A percentile compares a stretch with the other conserved stretches of the same genome.
Evolutionary conservation across 179 eudicot species (phyloP).

Genomic region (Beta corolliflora): DNA sequence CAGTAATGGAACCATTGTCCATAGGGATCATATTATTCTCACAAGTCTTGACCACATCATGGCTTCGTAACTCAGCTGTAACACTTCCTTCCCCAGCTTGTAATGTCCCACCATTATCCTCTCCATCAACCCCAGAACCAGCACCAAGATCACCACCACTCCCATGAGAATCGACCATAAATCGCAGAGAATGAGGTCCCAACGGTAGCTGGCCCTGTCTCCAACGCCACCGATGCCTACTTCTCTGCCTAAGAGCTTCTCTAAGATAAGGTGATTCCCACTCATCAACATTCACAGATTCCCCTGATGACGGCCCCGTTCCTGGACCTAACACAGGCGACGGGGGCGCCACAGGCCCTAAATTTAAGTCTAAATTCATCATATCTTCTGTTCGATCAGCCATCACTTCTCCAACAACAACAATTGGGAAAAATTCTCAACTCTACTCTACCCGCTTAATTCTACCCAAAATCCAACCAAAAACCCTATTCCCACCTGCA

Average conservation of each 20-base stretch:
- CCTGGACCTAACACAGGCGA: conserved; percentile 39
- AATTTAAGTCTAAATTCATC: conserved; percentile 86
- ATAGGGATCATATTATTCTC: conserved; percentile 44
- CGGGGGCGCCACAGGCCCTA: conserved; percentile 56
- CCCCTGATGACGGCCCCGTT: conserved; percentile 36
- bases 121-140: conserved; percentile 25
- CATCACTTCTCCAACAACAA: conserved; percentile 39
- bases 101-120: conserved; percentile 37
- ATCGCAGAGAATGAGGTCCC: conserved; percentile 45
- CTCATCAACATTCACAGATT: conserved; percentile 49
- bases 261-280: conserved; percentile 48
- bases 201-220: conserved; percentile 49
- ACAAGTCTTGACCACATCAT: conserved; percentile 45
- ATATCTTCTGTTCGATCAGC: conserved; percentile 57
- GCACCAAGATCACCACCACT: conserved; percentile 11
- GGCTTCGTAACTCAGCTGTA: conserved; percentile 43
- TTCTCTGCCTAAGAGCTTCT: conserved; percentile 53
- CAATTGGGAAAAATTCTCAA: not conserved
- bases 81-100: conserved; percentile 76
- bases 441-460: conserved; percentile 6
- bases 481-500: conserved; percentile 27
- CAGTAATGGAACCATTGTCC: conserved; percentile 38
- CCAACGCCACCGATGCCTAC: conserved; percentile 62
- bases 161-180: conserved; percentile 38
- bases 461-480: conserved; percentile 17